Conservation (phyloP, 805 yeast genomes). For the Priceomyces medius region DNA sequence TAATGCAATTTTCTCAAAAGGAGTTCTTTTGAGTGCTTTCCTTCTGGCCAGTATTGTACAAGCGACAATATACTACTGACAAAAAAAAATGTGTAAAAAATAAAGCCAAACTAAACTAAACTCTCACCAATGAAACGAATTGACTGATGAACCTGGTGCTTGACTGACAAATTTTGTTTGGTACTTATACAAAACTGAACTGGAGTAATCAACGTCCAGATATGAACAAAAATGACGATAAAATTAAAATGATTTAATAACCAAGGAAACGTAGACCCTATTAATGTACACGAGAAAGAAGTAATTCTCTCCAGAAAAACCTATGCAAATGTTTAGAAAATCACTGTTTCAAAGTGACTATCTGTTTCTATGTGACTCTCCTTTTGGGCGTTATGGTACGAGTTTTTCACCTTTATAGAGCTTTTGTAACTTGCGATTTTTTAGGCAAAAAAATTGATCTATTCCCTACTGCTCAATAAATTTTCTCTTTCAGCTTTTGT, state of each 20-base stretch:
- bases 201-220: no score
- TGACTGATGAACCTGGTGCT: not conserved
- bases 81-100: no score
- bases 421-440: not conserved
- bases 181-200: no score
- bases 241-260: conserved; percentile 5
- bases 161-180: no score
- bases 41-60: no score
- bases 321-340: conserved; percentile 2
- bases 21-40: no score
- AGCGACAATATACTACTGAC: no score
- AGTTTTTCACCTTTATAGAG: no score
- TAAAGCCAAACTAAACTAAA: not conserved
- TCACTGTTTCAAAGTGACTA: conserved; percentile 1
- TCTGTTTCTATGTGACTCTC: conserved; percentile 1
- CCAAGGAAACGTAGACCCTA: conserved; percentile 5
- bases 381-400: not conserved
- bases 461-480: conserved; percentile 1
- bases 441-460: conserved; percentile 8
- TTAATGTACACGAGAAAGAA: conserved; percentile 9
- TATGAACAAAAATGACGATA: not conserved
- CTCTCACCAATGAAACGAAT: not conserved
- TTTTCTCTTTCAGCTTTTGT: conserved; percentile 5
- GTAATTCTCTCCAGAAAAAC: not conserved
- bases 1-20: no score